A percentile compares a stretch with the other conserved stretches of the same genome.
Evolutionary conservation across 225 moss, liverwort and hornwort species (phyloP).

Genomic region (Physcomitrellopsis africana): DNA sequence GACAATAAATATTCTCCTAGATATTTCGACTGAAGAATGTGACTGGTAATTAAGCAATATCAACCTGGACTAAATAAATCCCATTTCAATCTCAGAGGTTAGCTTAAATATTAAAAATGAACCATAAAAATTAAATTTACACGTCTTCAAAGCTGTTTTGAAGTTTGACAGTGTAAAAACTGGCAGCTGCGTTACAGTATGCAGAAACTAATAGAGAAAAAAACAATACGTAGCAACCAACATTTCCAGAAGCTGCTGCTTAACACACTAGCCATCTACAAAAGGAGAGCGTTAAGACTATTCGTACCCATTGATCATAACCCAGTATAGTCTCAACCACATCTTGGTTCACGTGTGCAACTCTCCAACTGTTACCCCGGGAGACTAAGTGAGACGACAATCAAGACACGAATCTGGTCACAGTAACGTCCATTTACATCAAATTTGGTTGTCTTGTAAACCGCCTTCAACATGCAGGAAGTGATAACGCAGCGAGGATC

Average conservation of each 20-base stretch:
- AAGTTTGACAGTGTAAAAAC: constrained; percentile 26
- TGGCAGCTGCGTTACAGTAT: constrained; percentile 23
- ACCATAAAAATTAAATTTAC: no score
- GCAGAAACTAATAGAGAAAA: constrained; percentile 31
- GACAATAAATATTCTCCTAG: no score
- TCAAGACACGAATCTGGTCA: constrained; percentile 44
- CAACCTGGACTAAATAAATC: no score
- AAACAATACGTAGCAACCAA: constrained; percentile 33
- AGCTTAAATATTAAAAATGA: no score
- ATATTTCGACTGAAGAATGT: no score
- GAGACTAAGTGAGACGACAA: constrained; percentile 28
- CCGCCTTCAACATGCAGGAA: constrained; percentile 33
- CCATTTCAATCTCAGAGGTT: no score
- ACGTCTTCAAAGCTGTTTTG: constrained; percentile 45
- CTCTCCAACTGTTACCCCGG: constrained; percentile 26
- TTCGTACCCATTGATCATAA: constrained; percentile 22
- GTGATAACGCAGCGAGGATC: constrained; percentile 21
- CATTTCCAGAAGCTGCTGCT: constrained; percentile 24
- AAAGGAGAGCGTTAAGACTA: constrained; percentile 31
- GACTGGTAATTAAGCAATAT: no score
- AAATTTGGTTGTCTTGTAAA: constrained; percentile 31
- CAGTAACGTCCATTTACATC: constrained; percentile 41
- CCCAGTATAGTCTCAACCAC: constrained; percentile 34
- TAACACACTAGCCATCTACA: constrained; percentile 34
- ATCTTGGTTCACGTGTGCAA: constrained; percentile 35